Percentiles rank a stretch among this genome's conserved stretches.
phyloP scores from a whole-genome alignment of 78 protist genomes.

The Chrysochromulina parva region DNA sequence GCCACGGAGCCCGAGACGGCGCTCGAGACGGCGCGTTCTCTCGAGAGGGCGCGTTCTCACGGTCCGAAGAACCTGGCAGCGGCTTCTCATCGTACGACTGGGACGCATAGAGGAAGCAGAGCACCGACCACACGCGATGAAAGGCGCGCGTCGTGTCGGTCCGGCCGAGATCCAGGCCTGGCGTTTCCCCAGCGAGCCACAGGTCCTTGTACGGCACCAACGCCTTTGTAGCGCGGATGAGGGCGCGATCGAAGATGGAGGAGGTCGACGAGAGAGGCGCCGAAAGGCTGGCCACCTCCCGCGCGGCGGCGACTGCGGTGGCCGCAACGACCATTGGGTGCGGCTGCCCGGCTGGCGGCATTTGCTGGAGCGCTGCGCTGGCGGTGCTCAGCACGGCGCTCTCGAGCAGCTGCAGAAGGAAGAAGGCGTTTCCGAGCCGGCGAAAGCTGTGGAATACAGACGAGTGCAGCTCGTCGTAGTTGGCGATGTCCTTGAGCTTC shows the following conservation, averaged over 20 bases:
- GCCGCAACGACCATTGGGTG: not conserved
- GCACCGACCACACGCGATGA: slow-evolving; percentile 79
- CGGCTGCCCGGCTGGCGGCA: not conserved
- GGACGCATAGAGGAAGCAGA: slow-evolving; percentile 57
- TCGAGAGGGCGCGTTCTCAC: not conserved
- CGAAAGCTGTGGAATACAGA: slow-evolving; percentile 80
- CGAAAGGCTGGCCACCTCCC: not conserved
- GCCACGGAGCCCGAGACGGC: too few relatives aligned
- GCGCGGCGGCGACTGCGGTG: not conserved
- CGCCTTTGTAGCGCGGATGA: not conserved
- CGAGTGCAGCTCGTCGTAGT: slow-evolving; percentile 68
- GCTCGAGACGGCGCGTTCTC: too few relatives aligned
- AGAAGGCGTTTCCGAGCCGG: slow-evolving; percentile 75
- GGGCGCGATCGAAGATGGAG: not conserved
- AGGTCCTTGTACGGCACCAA: not conserved
- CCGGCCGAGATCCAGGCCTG: not conserved
- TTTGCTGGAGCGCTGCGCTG: too few relatives aligned
- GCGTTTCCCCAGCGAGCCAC: slow-evolving; percentile 73
- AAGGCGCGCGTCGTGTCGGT: slow-evolving; percentile 66
- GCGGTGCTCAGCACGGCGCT: not conserved
- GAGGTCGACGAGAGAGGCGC: not conserved
- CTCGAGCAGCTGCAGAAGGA: slow-evolving; percentile 67
- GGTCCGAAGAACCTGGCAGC: not conserved
- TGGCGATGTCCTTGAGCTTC: slow-evolving; percentile 26
- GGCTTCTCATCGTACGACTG: too few relatives aligned